Base-by-base conservation (phyloP, 306 rosid genomes). In the Castanea sativa region DNA sequence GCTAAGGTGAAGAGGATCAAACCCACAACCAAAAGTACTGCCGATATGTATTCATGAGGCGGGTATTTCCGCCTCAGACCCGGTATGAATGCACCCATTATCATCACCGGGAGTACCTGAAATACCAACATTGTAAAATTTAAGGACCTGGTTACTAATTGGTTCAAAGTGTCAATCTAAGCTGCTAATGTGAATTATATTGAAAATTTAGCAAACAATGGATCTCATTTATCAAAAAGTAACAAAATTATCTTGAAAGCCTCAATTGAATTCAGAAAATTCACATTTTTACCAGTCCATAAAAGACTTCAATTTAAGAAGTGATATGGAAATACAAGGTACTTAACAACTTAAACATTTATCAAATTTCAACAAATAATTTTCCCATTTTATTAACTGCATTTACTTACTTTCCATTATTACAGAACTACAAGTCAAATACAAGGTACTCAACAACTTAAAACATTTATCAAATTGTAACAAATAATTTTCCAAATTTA, bases 71-170 rank as follows among this genome's bases (percentile, higher is more conserved):
- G 78, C 75, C 96, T 89, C 64, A 95, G 79, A 68, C 99, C 99
- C 16, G 98, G 99, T 67, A 95, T 93, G 86, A 95, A 93, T 13
- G 98, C 99, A 5, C 99, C 99, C 98, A 95, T 95, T 63, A 95
- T 78, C 99, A 95, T 95, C 91, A 95, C 99, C 1, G 99, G 99
- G 63, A 95, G 82, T 80, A 95, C 99, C 99, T 95, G 78, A 78
- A 20, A 69, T 69, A 77, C 84, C 83, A 79, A 75, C 69, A 83
- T 27, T 14, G 35, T 18, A 18, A 67, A 29, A 19, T 33, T 68
- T 64, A 19, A 64, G 70, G 20, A 64, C 21, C n/a, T 2, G 20
- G 21, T 29, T 29, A 64, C 13, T 15, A 64, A 12, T 21, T 11
- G 35, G 69, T 32, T 27, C 69, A 21, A 21, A 58, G 29, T 21